phyloP scores from a whole-genome alignment of 352 stramenopile genomes.

The Pelagophyceae sp. region DNA sequence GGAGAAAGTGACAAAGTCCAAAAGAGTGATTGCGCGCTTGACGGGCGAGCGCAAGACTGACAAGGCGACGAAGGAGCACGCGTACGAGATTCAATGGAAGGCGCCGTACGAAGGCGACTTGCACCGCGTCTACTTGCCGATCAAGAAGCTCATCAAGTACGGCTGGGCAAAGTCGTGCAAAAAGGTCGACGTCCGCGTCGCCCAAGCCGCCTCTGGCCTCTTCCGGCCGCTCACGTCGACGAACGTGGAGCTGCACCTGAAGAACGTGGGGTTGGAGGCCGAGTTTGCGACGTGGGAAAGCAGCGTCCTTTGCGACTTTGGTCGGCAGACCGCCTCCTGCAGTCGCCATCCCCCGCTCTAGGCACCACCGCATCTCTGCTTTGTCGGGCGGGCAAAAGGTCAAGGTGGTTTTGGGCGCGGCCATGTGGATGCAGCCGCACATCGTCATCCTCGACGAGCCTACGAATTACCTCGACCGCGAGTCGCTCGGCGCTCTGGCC shows the following conservation, averaged over 20 bases:
- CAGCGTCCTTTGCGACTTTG: too few species aligned
- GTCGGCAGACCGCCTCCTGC: too few species aligned
- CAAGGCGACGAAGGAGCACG: conserved; percentile 84
- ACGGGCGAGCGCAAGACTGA: conserved; percentile 84
- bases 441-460: conserved; percentile 84
- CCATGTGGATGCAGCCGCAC: conserved; percentile 96
- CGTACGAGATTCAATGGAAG: conserved; percentile 85
- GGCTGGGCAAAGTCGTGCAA: conserved; percentile 95
- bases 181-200: conserved; percentile 92
- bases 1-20: conserved; percentile 85
- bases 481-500: conserved; percentile 88
- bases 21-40: conserved; percentile 82
- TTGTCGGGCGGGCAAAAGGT: conserved; percentile 96
- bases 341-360: too few species aligned
- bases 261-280: conserved; percentile 87
- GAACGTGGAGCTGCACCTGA: conserved; percentile 90
- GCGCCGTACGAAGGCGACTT: conserved; percentile 76
- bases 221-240: conserved; percentile 76
- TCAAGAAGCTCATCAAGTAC: conserved; percentile 94
- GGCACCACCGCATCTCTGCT: conserved; percentile 93
- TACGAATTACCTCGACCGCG: conserved; percentile 89
- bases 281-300: too few species aligned
- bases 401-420: conserved; percentile 91
- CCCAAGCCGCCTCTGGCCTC: conserved; percentile 85
- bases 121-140: conserved; percentile 80